Conservation (phyloP, 176 grass and related monocot species). For the Aegilops tauschii region DNA sequence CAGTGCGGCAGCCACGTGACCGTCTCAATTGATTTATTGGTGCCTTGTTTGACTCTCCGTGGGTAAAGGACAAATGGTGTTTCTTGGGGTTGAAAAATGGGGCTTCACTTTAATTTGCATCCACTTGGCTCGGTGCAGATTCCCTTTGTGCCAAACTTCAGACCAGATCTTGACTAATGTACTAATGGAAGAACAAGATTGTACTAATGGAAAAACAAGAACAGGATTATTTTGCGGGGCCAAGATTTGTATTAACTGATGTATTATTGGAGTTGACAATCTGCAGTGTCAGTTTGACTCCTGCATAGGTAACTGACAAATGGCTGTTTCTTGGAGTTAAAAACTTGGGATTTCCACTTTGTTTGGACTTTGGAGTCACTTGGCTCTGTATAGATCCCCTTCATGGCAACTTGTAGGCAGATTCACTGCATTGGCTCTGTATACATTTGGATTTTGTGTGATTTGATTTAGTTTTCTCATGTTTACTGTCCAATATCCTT, state of each 20-base stretch:
- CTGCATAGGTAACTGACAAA: background rate
- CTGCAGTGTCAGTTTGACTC: background rate
- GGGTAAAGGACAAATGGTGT: background rate
- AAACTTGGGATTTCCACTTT: background rate
- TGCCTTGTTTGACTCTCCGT: background rate
- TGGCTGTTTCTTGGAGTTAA: background rate
- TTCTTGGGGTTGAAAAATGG: background rate
- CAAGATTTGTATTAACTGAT: background rate
- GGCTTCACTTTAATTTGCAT: background rate
- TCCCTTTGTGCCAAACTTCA: background rate
- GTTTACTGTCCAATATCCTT: background rate
- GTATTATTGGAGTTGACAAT: background rate
- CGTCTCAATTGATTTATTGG: conserved; percentile 9
- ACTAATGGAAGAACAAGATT: too few species aligned
- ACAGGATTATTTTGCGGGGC: too few species aligned
- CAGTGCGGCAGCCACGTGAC: conserved; percentile 29
- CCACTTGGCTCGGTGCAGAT: background rate
- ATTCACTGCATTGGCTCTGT: background rate
- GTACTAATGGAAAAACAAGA: too few species aligned
- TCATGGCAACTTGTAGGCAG: background rate
- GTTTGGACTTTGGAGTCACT: background rate
- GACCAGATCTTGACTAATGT: background rate
- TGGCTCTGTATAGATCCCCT: background rate
- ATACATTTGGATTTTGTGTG: background rate
- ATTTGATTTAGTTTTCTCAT: background rate